Evolutionary conservation across 768 basidiomycete genomes (phyloP).

Genomic region (Holtermanniella nyarrowii): DNA sequence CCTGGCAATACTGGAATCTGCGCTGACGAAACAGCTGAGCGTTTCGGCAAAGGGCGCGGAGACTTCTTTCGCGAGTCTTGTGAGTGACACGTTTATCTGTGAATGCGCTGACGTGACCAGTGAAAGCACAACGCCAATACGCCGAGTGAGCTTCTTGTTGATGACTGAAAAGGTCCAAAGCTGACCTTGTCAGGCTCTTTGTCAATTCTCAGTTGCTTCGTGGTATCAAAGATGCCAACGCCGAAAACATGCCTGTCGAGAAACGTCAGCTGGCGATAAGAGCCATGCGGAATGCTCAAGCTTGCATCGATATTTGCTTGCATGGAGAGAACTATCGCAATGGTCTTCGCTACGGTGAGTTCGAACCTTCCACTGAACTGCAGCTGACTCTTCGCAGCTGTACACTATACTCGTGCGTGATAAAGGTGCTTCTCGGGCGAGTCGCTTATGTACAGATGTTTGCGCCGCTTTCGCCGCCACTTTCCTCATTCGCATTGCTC

Average conservation of each 20-base stretch:
- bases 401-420: slow-evolving; percentile 40
- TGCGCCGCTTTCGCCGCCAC: slow-evolving; percentile 90
- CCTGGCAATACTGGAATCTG: slow-evolving; percentile 56
- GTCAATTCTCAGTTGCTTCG: slow-evolving; percentile 39
- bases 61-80: slow-evolving; percentile 74
- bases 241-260: slow-evolving; percentile 64
- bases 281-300: slow-evolving; percentile 71
- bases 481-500: slow-evolving; percentile 71
- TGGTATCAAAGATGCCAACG: slow-evolving; percentile 70
- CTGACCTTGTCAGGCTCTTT: slow-evolving; percentile 49
- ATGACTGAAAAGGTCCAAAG: slow-evolving; percentile 77
- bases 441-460: slow-evolving; percentile 57
- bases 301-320: slow-evolving; percentile 74
- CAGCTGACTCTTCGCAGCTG: slow-evolving; percentile 15
- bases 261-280: slow-evolving; percentile 71
- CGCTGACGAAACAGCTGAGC: slow-evolving; percentile 64
- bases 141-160: slow-evolving; percentile 53
- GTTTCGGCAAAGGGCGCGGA: slow-evolving; percentile 45
- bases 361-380: neutral
- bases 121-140: slow-evolving; percentile 54
- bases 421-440: neutral
- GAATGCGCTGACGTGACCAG: slow-evolving; percentile 41
- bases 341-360: slow-evolving; percentile 79
- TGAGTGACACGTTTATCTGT: slow-evolving; percentile 4
- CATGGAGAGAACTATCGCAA: slow-evolving; percentile 60